Evolutionary conservation across 2,329 filamentous ascomycete species (phyloP), one percentile per base, ranked within the genome.

Genomic region (Beauveria sp.): DNA sequence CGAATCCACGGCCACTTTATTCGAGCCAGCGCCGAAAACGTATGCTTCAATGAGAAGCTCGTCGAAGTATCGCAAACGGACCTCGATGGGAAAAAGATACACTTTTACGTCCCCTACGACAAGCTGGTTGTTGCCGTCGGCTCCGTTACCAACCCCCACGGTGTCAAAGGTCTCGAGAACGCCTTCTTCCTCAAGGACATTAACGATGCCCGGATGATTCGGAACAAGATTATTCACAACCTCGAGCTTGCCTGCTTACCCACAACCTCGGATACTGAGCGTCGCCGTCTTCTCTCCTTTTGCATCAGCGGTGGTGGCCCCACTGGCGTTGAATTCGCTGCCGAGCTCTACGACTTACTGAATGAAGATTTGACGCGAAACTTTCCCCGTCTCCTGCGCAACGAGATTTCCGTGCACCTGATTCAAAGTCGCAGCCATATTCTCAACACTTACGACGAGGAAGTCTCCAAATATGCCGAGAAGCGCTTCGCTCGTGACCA

Each of bases 151-250:
- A 99, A 99, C 72, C 88, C 93, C 1, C 95, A 99, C 70, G 96
- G 96, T 51, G 96, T 99, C 62, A 93, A 95, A 72, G 95, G 95
- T 10, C 82, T 99, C 14, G 91, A 98, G 68, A 84, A 99, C 72
- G 96, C 93, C 75, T 87, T 93, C 74, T 97, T 97, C 77, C 82
- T 99, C 65, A 99, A 99, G 75, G 90, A 96, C 64, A 96, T 99
- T 67, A 88, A 90, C 64, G 93, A 99, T 73, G 95, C 96, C 6
- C 87, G 93, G 28, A 80, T 85, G 69, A 97, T 99, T 69, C 88
- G 93, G 63, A 96, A 96, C 73, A 83, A 88, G 67, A 87, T 99
- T 28, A 85, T 98, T 67, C 84, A 88, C 50, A 99, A 99, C 71
- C 83, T 99, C 63, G 95, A 99, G 73, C 79, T 88, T 42, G 92